phyloP scores from a whole-genome alignment of 106 monocot species.

The Gastrodia elata region DNA sequence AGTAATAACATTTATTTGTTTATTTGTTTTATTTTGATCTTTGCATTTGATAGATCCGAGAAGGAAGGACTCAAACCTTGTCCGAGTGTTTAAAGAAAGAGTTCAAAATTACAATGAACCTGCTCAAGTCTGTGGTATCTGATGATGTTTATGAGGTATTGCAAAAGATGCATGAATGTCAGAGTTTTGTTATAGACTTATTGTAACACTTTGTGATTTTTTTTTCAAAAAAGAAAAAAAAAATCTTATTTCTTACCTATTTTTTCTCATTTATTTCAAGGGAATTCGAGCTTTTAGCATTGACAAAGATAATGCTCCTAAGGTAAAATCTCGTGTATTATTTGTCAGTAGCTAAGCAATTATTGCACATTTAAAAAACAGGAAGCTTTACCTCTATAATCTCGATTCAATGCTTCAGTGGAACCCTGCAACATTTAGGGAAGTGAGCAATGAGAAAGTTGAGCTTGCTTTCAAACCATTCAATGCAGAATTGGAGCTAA shows the following conservation, averaged over 20 bases:
- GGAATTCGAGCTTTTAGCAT: constrained; percentile 85
- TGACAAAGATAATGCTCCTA: constrained; percentile 87
- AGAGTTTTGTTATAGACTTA: not conserved
- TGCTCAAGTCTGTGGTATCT: constrained; percentile 57
- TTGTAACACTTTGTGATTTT: not conserved
- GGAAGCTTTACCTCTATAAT: not conserved
- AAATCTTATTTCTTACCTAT: not conserved
- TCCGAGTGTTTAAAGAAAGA: constrained; percentile 79
- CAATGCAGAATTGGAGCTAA: constrained; percentile 38
- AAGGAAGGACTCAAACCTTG: constrained; percentile 62
- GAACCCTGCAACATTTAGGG: constrained; percentile 36
- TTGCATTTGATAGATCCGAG: constrained; percentile 48
- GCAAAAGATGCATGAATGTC: not conserved
- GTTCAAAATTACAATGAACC: constrained; percentile 70
- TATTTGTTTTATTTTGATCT: no score
- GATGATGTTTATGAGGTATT: constrained; percentile 81
- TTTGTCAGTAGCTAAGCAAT: not conserved
- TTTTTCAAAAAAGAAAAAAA: no score
- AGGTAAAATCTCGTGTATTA: constrained; percentile 32
- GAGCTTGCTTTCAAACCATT: constrained; percentile 55
- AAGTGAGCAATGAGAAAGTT: constrained; percentile 40
- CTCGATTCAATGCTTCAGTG: constrained; percentile 27
- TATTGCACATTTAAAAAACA: not conserved
- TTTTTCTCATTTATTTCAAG: constrained; percentile 12
- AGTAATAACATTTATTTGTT: no score